Percentiles rank a stretch among this genome's conserved stretches.
Evolutionary conservation across 345 rosid genomes (phyloP).

Genomic region (Cardamine resedifolia): DNA sequence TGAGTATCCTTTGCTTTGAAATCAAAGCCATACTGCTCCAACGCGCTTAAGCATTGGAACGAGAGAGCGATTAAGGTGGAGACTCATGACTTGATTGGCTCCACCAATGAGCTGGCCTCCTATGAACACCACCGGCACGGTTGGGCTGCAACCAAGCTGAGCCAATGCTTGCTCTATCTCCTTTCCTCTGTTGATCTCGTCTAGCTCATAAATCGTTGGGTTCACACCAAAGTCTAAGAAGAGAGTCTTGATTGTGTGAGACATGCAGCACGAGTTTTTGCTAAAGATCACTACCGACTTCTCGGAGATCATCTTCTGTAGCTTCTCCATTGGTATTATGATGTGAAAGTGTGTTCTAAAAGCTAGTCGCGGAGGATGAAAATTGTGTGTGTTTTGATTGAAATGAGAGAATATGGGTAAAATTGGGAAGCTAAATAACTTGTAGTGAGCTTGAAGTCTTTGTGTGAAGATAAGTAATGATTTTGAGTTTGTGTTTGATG

Average conservation of each 20-base stretch:
- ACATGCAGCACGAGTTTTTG: constrained; percentile 67
- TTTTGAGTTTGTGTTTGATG: constrained; percentile 18
- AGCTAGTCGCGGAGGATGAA: background rate
- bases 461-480: background rate
- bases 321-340: constrained; percentile 50
- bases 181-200: constrained; percentile 55
- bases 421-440: background rate
- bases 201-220: constrained; percentile 62
- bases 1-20: background rate
- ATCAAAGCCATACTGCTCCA: constrained; percentile 73
- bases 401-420: background rate
- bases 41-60: constrained; percentile 63
- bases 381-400: background rate
- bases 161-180: constrained; percentile 73
- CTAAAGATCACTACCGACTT: constrained; percentile 84
- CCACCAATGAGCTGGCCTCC: constrained; percentile 79
- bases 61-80: constrained; percentile 64
- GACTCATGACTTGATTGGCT: constrained; percentile 72
- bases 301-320: constrained; percentile 51
- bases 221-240: constrained; percentile 67
- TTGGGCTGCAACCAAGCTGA: constrained; percentile 58
- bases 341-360: background rate
- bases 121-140: constrained; percentile 70
- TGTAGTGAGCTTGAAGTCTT: background rate
- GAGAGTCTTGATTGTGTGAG: constrained; percentile 65